Evolutionary conservation across 2,329 filamentous ascomycete species (phyloP).

Genomic region (Cladophialophora chaetospira): DNA sequence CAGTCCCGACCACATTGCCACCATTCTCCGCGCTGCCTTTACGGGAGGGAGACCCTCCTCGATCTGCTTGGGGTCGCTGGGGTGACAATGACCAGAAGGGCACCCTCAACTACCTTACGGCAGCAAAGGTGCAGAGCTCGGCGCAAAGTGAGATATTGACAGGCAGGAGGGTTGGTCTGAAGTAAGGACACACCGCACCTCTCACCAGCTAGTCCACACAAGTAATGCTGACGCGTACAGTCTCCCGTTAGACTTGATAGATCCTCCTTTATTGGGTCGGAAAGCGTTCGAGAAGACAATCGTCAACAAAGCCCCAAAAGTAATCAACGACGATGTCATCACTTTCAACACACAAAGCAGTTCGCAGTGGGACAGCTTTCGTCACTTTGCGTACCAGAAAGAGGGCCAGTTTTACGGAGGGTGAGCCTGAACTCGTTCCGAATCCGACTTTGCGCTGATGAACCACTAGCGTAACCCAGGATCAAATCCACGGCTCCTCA

Average conservation of each 20-base stretch:
- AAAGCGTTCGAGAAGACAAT: slow-evolving; percentile 29
- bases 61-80: slow-evolving; percentile 59
- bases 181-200: slow-evolving; percentile 27
- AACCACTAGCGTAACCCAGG: background rate
- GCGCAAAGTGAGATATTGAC: slow-evolving; percentile 49
- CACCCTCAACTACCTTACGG: slow-evolving; percentile 56
- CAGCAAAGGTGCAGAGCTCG: slow-evolving; percentile 40
- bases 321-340: background rate
- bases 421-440: slow-evolving; percentile 20
- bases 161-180: slow-evolving; percentile 24
- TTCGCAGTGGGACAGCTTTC: slow-evolving; percentile 30
- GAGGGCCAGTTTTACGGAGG: slow-evolving; percentile 33
- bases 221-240: background rate
- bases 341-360: slow-evolving; percentile 4
- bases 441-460: background rate
- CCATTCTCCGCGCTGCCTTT: slow-evolving; percentile 46
- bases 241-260: slow-evolving; percentile 19
- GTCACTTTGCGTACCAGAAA: slow-evolving; percentile 27
- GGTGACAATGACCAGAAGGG: slow-evolving; percentile 54
- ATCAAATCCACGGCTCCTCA: too few species aligned
- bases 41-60: slow-evolving; percentile 42
- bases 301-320: slow-evolving; percentile 17
- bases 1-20: too few species aligned
- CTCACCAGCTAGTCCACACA: slow-evolving; percentile 27
- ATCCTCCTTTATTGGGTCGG: too few species aligned